Evolutionary conservation across 2,329 filamentous ascomycete species (phyloP).

Genomic region (Paracamarosporium sp.): DNA sequence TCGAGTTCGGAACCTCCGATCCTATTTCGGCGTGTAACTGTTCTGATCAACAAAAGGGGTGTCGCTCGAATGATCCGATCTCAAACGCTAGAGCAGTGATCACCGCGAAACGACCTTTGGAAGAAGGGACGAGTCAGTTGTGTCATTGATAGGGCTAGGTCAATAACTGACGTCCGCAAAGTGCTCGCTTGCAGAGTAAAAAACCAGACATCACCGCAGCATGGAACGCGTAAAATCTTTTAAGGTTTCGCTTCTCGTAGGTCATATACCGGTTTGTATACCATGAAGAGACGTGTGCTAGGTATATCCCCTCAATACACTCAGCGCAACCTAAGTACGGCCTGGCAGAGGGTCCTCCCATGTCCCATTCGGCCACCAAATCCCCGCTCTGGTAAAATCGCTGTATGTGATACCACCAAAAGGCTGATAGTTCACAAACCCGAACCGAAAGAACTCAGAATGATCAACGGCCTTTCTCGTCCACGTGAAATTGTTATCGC

Average conservation of each 20-base stretch:
- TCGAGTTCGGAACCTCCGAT: too few species aligned
- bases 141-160: too few species aligned
- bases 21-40: not conserved
- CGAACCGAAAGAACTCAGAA: slow-evolving; percentile 45
- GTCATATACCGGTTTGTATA: too few species aligned
- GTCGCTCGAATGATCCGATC: too few species aligned
- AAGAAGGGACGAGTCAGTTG: too few species aligned
- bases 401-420: slow-evolving; percentile 38
- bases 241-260: too few species aligned
- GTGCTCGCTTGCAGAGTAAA: too few species aligned
- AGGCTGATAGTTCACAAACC: slow-evolving; percentile 37
- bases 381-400: slow-evolving; percentile 43
- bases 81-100: too few species aligned
- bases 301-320: not conserved
- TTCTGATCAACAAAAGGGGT: not conserved
- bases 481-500: slow-evolving; percentile 64
- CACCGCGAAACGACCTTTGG: too few species aligned
- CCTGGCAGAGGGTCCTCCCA: slow-evolving; percentile 33
- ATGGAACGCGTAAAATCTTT: too few species aligned
- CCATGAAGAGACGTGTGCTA: not conserved
- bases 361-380: slow-evolving; percentile 38
- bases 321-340: not conserved
- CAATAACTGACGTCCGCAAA: too few species aligned
- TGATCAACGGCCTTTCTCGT: slow-evolving; percentile 49
- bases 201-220: too few species aligned